Conservation (phyloP, 1,284 basidiomycete species). For the Sphagnurus paluster region DNA sequence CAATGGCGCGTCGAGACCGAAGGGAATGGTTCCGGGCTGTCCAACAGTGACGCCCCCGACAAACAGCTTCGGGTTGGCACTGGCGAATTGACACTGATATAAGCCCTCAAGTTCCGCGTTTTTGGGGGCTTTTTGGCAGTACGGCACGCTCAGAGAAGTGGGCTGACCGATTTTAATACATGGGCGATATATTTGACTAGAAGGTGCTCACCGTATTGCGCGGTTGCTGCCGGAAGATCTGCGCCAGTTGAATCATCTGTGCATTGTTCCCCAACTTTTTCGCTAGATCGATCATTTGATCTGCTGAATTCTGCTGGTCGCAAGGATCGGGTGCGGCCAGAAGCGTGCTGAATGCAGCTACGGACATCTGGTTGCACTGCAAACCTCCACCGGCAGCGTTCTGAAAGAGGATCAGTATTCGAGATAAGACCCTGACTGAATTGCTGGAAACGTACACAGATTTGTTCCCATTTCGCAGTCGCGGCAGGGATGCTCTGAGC, state of each 20-base stretch:
- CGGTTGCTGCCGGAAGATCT: slow-evolving; percentile 55
- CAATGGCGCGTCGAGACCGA: slow-evolving; percentile 32
- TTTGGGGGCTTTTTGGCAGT: slow-evolving; percentile 42
- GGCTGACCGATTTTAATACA: slow-evolving; percentile 26
- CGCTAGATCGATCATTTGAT: slow-evolving; percentile 55
- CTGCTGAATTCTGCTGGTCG: slow-evolving; percentile 55
- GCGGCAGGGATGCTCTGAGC: slow-evolving; percentile 37
- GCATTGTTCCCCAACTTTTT: slow-evolving; percentile 47
- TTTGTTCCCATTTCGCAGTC: slow-evolving; percentile 36
- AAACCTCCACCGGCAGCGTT: slow-evolving; percentile 45
- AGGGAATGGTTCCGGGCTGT: slow-evolving; percentile 38
- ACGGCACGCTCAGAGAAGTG: slow-evolving; percentile 37
- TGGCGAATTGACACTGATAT: slow-evolving; percentile 47
- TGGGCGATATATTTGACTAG: not conserved
- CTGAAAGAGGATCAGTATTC: slow-evolving; percentile 24
- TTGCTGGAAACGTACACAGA: slow-evolving; percentile 30
- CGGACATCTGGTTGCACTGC: slow-evolving; percentile 48
- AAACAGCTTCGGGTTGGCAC: slow-evolving; percentile 36
- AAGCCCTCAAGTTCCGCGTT: slow-evolving; percentile 43
- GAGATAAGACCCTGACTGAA: slow-evolving; percentile 2
- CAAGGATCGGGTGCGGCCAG: slow-evolving; percentile 50
- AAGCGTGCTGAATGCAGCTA: slow-evolving; percentile 47
- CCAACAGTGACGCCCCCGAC: slow-evolving; percentile 37
- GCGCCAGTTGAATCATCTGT: slow-evolving; percentile 51
- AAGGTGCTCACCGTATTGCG: slow-evolving; percentile 30